Percentiles rank a stretch among this genome's conserved stretches.
Evolutionary conservation across 2,329 filamentous ascomycete species (phyloP).

Genomic region (Coniochaeta ligniaria): DNA sequence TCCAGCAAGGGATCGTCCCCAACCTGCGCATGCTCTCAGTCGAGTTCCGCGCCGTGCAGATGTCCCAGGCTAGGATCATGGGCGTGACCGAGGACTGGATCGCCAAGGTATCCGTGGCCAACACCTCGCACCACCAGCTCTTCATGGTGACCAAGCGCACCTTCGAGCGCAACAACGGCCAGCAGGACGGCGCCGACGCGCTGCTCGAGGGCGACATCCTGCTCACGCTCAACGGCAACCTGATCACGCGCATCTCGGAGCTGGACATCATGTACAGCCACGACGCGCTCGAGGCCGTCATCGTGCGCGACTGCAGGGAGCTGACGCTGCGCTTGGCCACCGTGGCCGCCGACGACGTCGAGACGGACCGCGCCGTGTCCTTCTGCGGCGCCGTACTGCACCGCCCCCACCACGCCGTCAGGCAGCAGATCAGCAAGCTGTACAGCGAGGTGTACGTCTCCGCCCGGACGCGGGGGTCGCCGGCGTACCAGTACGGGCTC

Average conservation of each 20-base stretch:
- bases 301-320: conserved; percentile 80
- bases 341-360: conserved; percentile 80
- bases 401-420: conserved; percentile 88
- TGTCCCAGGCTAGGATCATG: conserved; percentile 96
- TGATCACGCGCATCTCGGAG: conserved; percentile 89
- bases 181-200: conserved; percentile 35
- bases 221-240: conserved; percentile 80
- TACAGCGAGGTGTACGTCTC: conserved; percentile 96
- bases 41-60: conserved; percentile 90
- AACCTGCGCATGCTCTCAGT: conserved; percentile 86
- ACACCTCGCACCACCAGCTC: conserved; percentile 87
- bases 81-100: conserved; percentile 96
- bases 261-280: conserved; percentile 95
- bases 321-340: conserved; percentile 73
- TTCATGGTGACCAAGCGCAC: conserved; percentile 92
- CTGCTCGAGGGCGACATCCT: conserved; percentile 89
- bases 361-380: conserved; percentile 84
- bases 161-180: conserved; percentile 47
- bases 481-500: conserved; percentile 82
- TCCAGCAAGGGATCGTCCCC: conserved; percentile 72
- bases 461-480: conserved; percentile 74
- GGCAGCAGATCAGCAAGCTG: conserved; percentile 94
- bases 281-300: conserved; percentile 71
- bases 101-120: conserved; percentile 76
- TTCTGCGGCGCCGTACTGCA: conserved; percentile 96